phyloP scores from a whole-genome alignment of 164 flowering plant genomes.

The Malania oleifera region DNA sequence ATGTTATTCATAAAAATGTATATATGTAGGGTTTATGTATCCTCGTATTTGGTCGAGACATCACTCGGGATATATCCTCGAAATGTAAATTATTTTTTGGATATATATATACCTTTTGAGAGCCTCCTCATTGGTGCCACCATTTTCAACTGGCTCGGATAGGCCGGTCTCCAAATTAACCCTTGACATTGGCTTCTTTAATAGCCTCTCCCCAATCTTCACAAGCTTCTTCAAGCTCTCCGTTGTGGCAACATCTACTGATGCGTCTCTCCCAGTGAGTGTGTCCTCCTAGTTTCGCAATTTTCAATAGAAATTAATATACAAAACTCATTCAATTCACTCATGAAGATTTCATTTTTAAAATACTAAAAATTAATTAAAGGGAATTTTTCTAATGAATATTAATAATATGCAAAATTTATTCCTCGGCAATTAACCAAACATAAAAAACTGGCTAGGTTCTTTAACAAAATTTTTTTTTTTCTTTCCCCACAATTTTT shows the following conservation, averaged over 20 bases:
- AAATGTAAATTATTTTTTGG: no score
- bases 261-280: constrained; percentile 4
- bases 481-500: no score
- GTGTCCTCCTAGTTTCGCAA: constrained; percentile 14
- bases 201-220: constrained; percentile 23
- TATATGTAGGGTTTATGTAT: not conserved
- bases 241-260: constrained; percentile 31
- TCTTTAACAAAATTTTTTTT: no score
- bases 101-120: constrained; percentile 33
- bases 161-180: constrained; percentile 31
- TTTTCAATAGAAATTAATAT: no score
- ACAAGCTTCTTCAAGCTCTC: constrained; percentile 26
- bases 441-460: not conserved
- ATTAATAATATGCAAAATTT: not conserved
- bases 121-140: constrained; percentile 28
- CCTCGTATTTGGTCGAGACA: not conserved
- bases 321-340: no score
- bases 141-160: constrained; percentile 13
- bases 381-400: no score
- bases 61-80: no score
- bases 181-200: constrained; percentile 27
- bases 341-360: no score
- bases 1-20: not conserved
- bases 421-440: constrained; percentile 9
- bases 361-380: no score